Evolutionary conservation across 2,329 filamentous ascomycete genomes (phyloP).

Genomic region (Aspergillus sp.): DNA sequence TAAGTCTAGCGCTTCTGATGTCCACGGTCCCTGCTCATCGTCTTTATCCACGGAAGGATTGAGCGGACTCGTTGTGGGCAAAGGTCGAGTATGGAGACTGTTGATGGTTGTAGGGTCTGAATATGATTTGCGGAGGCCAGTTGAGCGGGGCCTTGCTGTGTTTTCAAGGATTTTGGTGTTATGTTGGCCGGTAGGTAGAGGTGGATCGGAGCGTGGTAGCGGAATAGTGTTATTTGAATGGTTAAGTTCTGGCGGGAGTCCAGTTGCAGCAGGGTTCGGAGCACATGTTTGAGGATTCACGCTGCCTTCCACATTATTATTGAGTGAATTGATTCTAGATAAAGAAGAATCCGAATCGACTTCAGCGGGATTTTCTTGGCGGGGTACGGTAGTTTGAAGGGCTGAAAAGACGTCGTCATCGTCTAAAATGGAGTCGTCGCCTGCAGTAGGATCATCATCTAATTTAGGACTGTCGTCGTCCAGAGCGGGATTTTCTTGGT

Average conservation of each 20-base stretch:
- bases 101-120: conserved; percentile 30
- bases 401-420: neutral
- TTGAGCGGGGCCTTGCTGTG: conserved; percentile 4
- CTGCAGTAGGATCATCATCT: neutral
- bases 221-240: neutral
- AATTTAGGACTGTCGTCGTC: neutral
- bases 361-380: neutral
- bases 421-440: neutral
- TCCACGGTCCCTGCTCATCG: conserved; percentile 42
- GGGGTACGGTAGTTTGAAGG: neutral
- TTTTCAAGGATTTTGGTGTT: conserved; percentile 1
- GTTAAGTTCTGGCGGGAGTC: neutral
- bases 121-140: conserved; percentile 32
- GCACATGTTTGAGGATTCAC: too few relatives aligned
- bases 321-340: neutral
- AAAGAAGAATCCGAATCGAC: neutral
- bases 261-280: neutral
- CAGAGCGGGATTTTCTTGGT: neutral
- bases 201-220: neutral
- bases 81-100: conserved; percentile 13
- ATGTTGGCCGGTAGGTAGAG: neutral
- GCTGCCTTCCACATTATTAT: neutral
- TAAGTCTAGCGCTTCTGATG: conserved; percentile 41
- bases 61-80: conserved; percentile 18
- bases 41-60: conserved; percentile 17